Conservation (phyloP, 257 asterid genomes). For the Gentiana straminea region DNA sequence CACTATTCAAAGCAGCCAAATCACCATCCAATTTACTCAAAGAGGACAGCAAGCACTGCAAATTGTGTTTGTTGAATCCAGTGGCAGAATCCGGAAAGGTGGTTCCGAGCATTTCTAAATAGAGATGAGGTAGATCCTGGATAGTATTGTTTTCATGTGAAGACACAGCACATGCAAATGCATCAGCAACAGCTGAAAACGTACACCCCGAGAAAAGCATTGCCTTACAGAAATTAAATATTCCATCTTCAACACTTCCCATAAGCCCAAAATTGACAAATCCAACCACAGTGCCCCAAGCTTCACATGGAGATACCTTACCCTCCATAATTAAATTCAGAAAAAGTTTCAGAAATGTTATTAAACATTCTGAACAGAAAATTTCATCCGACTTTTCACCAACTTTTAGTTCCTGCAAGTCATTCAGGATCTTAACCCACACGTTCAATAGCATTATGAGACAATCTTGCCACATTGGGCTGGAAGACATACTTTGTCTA, state of each 20-base stretch:
- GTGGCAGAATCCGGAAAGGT: conserved; percentile 46
- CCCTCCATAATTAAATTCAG: conserved; percentile 40
- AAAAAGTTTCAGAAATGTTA: conserved; percentile 40
- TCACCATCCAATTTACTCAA: conserved; percentile 72
- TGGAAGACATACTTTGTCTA: conserved; percentile 28
- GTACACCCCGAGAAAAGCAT: conserved; percentile 69
- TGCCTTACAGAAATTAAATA: conserved; percentile 53
- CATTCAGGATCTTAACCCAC: conserved; percentile 70
- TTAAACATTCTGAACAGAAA: conserved; percentile 42
- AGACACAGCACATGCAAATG: conserved; percentile 29
- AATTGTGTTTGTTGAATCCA: conserved; percentile 32
- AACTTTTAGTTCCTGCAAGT: conserved; percentile 38
- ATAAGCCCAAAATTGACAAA: conserved; percentile 41
- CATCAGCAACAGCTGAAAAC: conserved; percentile 43
- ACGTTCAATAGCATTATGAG: conserved; percentile 56
- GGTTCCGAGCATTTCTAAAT: conserved; percentile 49
- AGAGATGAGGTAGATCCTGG: conserved; percentile 59
- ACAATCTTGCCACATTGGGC: conserved; percentile 48
- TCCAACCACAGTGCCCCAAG: conserved; percentile 59
- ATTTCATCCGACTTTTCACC: conserved; percentile 24
- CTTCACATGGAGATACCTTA: conserved; percentile 49
- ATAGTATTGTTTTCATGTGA: conserved; percentile 16
- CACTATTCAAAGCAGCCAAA: conserved; percentile 43
- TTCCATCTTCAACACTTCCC: conserved; percentile 32
- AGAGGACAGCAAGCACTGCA: conserved; percentile 52